phyloP scores from a whole-genome alignment of 192 early-diverging fungal species.

The Backusella mclennaniae region DNA sequence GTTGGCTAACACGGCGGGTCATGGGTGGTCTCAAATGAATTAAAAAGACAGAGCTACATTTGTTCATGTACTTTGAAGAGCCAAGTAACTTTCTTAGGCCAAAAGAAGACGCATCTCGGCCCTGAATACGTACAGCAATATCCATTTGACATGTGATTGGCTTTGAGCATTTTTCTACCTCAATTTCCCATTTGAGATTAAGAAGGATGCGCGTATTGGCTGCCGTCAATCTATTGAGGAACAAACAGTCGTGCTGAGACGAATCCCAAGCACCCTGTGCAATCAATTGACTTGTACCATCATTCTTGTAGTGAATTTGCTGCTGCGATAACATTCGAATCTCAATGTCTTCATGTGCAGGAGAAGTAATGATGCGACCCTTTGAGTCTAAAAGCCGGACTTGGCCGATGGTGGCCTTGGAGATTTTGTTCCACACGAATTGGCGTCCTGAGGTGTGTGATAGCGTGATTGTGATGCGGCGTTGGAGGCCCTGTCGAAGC shows the following conservation, averaged over 20 bases:
- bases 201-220: constrained; percentile 60
- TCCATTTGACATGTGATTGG: constrained; percentile 59
- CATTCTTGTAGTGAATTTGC: constrained; percentile 45
- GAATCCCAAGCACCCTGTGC: constrained; percentile 73
- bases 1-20: constrained; percentile 47
- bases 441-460: constrained; percentile 68
- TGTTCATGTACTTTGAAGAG: constrained; percentile 39
- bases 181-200: constrained; percentile 51
- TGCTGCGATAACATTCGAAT: constrained; percentile 49
- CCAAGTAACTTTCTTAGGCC: constrained; percentile 41
- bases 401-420: constrained; percentile 43
- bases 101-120: constrained; percentile 49
- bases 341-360: constrained; percentile 48
- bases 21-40: constrained; percentile 58
- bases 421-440: constrained; percentile 50
- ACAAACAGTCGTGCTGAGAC: constrained; percentile 64
- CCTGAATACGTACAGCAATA: constrained; percentile 57
- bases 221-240: constrained; percentile 63
- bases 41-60: constrained; percentile 56
- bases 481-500: constrained; percentile 74
- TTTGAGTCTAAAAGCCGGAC: constrained; percentile 57
- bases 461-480: constrained; percentile 62
- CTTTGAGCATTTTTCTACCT: constrained; percentile 55
- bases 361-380: constrained; percentile 50
- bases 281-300: constrained; percentile 62